Evolutionary conservation across 148 eudicot species (phyloP).

Genomic region (Camellia japonica): DNA sequence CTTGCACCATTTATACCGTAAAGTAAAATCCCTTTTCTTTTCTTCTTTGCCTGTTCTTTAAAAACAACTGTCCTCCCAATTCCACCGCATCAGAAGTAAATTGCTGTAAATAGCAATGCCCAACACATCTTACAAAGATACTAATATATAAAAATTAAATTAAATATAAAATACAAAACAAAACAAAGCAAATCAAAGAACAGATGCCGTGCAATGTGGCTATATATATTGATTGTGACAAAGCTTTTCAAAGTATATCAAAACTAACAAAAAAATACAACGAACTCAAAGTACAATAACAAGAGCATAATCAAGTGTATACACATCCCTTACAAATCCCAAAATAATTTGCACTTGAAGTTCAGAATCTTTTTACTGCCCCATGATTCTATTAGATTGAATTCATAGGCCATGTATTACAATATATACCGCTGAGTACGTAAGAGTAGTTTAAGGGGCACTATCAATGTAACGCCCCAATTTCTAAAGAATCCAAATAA

Average conservation of each 20-base stretch:
- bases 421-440: too few relatives aligned
- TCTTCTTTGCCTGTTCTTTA: neutral
- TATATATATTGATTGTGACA: neutral
- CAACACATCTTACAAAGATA: neutral
- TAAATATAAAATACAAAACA: too few relatives aligned
- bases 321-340: neutral
- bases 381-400: too few relatives aligned
- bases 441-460: too few relatives aligned
- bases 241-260: neutral
- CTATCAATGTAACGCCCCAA: too few relatives aligned
- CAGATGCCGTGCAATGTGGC: neutral
- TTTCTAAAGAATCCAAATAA: too few relatives aligned
- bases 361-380: neutral
- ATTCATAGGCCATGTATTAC: too few relatives aligned
- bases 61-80: slow-evolving; percentile 9
- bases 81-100: slow-evolving; percentile 16
- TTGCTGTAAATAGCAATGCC: slow-evolving; percentile 1
- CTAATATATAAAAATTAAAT: neutral
- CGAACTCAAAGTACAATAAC: neutral
- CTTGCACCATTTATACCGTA: slow-evolving; percentile 33
- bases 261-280: neutral
- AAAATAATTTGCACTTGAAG: neutral
- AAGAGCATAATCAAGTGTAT: neutral
- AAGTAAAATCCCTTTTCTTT: neutral
- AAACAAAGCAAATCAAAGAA: neutral